Percentiles rank a stretch among this genome's conserved stretches.
Evolutionary conservation across 108 stramenopile genomes (phyloP).

Genomic region (Chaetoceros tenuissimus): DNA sequence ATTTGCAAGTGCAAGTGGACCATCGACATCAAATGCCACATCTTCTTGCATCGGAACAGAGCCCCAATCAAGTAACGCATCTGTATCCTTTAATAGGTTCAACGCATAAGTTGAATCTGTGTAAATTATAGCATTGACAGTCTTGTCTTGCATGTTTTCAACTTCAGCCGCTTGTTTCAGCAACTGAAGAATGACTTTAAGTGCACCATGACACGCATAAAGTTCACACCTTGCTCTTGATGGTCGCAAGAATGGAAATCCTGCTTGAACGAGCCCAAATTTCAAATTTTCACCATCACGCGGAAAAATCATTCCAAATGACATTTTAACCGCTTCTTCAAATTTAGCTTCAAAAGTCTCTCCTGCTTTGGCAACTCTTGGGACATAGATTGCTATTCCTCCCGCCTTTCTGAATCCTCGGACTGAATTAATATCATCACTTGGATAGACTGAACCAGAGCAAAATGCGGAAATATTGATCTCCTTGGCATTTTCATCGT

Average conservation of each 20-base stretch:
- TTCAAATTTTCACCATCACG: background rate
- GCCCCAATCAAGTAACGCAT: conserved; percentile 26
- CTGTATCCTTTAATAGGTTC: conserved; percentile 22
- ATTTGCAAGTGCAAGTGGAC: conserved; percentile 15
- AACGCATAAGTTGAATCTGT: conserved; percentile 42
- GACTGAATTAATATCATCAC: conserved; percentile 11
- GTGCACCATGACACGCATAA: conserved; percentile 27
- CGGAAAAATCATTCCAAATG: conserved; percentile 18
- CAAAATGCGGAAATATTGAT: conserved; percentile 19
- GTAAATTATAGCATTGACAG: conserved; percentile 24
- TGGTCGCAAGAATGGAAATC: conserved; percentile 32
- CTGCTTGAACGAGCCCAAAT: conserved; percentile 10
- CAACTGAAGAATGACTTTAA: conserved; percentile 25
- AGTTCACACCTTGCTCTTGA: conserved; percentile 36
- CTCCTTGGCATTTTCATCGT: background rate
- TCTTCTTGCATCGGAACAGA: conserved; percentile 11
- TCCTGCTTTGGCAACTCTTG: conserved; percentile 5
- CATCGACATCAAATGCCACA: conserved; percentile 17
- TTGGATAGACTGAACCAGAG: conserved; percentile 27
- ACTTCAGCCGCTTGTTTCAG: conserved; percentile 6
- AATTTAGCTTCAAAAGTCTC: conserved; percentile 7
- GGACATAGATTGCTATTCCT: conserved; percentile 28
- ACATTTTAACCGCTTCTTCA: conserved; percentile 9
- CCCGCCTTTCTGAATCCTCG: conserved; percentile 29
- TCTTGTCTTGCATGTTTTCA: conserved; percentile 2